Percentiles rank a stretch among this genome's conserved stretches.
phyloP scores from a whole-genome alignment of 2,329 filamentous ascomycete genomes.

The Aspergillus latus region DNA sequence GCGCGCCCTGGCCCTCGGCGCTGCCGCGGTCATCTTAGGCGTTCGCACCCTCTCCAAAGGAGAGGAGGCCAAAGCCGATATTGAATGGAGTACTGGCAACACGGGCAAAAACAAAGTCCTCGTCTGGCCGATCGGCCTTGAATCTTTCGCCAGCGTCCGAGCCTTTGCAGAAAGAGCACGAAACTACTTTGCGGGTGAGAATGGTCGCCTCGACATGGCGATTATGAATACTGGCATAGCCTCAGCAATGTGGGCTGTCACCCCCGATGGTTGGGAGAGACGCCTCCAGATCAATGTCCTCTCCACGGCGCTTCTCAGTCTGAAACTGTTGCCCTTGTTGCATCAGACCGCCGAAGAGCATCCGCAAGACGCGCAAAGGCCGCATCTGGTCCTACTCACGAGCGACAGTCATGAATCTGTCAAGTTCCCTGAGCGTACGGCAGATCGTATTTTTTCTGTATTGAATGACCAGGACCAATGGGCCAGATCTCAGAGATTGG shows the following conservation, averaged over 20 bases:
- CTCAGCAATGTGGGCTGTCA: slow-evolving; percentile 10
- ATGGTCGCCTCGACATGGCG: slow-evolving; percentile 35
- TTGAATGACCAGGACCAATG: slow-evolving; percentile 5
- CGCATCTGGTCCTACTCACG: slow-evolving; percentile 25
- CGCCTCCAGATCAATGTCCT: slow-evolving; percentile 29
- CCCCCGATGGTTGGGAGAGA: slow-evolving; percentile 25
- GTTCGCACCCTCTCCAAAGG: slow-evolving; percentile 46
- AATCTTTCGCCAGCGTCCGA: slow-evolving; percentile 40
- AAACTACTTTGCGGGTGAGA: slow-evolving; percentile 26
- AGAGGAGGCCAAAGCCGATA: slow-evolving; percentile 45
- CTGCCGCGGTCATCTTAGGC: slow-evolving; percentile 46
- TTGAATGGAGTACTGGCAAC: slow-evolving; percentile 15
- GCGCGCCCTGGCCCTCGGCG: slow-evolving; percentile 43
- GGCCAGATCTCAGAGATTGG: background rate
- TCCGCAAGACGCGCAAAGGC: background rate
- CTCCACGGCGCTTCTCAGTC: slow-evolving; percentile 24
- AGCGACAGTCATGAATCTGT: slow-evolving; percentile 24
- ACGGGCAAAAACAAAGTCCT: slow-evolving; percentile 31
- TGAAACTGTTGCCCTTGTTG: slow-evolving; percentile 23
- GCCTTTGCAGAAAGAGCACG: slow-evolving; percentile 37
- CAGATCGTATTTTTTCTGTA: background rate
- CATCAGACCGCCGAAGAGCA: slow-evolving; percentile 8
- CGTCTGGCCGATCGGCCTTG: slow-evolving; percentile 50
- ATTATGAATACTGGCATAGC: slow-evolving; percentile 43
- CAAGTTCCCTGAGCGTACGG: slow-evolving; percentile 21